Evolutionary conservation across 139 green algal species (phyloP).

Genomic region (Auxenochlorella pyrenoidosa): DNA sequence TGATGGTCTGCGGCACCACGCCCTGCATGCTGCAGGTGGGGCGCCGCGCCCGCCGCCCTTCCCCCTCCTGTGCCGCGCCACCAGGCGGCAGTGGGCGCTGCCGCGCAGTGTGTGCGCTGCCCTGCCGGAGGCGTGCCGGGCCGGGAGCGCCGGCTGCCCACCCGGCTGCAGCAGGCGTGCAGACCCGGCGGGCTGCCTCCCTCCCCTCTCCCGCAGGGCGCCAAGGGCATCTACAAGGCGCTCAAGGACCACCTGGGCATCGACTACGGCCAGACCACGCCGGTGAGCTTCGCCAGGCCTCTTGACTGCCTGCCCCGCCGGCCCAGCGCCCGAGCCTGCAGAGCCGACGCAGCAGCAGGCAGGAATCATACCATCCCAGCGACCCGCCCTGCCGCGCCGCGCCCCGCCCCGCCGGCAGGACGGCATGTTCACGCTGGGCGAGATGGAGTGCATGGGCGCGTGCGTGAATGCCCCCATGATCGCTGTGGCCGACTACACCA

Average conservation of each 20-base stretch:
- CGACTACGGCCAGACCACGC: slow-evolving; percentile 76
- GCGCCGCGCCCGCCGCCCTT: background rate
- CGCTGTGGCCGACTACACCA: slow-evolving; percentile 91
- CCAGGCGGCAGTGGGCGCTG: too few species aligned
- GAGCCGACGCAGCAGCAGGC: too few species aligned
- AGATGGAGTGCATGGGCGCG: slow-evolving; percentile 99
- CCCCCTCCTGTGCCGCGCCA: too few species aligned
- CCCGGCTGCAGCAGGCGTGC: too few species aligned
- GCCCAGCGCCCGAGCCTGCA: too few species aligned
- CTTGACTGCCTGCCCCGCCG: too few species aligned
- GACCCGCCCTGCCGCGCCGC: background rate
- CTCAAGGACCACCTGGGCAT: slow-evolving; percentile 81
- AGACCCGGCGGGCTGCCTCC: too few species aligned
- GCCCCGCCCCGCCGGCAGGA: slow-evolving; percentile 57
- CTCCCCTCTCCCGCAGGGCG: slow-evolving; percentile 60
- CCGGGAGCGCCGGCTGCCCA: too few species aligned
- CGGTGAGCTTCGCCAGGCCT: slow-evolving; percentile 17
- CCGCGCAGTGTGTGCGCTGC: too few species aligned
- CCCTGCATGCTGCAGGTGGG: slow-evolving; percentile 82
- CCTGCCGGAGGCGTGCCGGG: too few species aligned
- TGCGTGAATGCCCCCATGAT: slow-evolving; percentile 99
- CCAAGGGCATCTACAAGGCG: slow-evolving; percentile 79
- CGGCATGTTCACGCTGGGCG: slow-evolving; percentile 96
- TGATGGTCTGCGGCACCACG: slow-evolving; percentile 98
- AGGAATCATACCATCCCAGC: background rate